A percentile compares a stretch with the other conserved stretches of the same genome.
These are phyloP conservation scores for Aspergillus ibericus DNA, from an alignment of 2,329 filamentous ascomycete genomes.

Conservation along the genomic window DNA sequence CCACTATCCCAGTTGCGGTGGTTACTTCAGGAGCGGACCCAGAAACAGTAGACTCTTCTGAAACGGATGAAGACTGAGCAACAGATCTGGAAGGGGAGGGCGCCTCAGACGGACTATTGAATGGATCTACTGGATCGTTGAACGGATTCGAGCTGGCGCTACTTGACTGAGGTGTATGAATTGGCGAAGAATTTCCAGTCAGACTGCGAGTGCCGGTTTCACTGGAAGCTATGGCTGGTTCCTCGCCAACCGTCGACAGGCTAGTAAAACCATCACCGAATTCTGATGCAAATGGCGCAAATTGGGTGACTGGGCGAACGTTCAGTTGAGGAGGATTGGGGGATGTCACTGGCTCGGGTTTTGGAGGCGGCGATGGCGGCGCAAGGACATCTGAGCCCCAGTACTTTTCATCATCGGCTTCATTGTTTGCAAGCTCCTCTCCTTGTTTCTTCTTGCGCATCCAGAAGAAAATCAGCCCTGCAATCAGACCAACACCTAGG, in stretches of 20 bases:
- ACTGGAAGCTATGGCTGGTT: constrained; percentile 17
- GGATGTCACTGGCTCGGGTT: constrained; percentile 39
- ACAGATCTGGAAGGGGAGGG: constrained; percentile 19
- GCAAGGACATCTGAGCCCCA: constrained; percentile 29
- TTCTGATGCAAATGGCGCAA: constrained; percentile 65
- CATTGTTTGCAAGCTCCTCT: constrained; percentile 48
- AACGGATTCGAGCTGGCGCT: constrained; percentile 46
- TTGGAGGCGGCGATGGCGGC: constrained; percentile 37
- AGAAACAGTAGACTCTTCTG: constrained; percentile 24
- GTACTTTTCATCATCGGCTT: constrained; percentile 64
- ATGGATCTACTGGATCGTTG: constrained; percentile 67
- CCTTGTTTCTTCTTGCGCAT: constrained; percentile 69
- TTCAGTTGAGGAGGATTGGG: constrained; percentile 74
- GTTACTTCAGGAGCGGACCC: constrained; percentile 42
- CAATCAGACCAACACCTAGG: constrained; percentile 64
- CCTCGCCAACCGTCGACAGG: constrained; percentile 17
- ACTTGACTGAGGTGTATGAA: constrained; percentile 41
- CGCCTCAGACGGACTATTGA: constrained; percentile 62
- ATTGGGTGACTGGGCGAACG: constrained; percentile 79
- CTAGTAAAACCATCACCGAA: constrained; percentile 30
- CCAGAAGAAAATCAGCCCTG: constrained; percentile 69
- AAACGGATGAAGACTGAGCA: constrained; percentile 10
- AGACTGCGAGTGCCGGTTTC: constrained; percentile 34
- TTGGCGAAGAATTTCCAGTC: constrained; percentile 31
- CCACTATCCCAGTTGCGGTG: constrained; percentile 34